phyloP scores from a whole-genome alignment of 805 yeast species.

The Metschnikowia drakensbergensis region DNA sequence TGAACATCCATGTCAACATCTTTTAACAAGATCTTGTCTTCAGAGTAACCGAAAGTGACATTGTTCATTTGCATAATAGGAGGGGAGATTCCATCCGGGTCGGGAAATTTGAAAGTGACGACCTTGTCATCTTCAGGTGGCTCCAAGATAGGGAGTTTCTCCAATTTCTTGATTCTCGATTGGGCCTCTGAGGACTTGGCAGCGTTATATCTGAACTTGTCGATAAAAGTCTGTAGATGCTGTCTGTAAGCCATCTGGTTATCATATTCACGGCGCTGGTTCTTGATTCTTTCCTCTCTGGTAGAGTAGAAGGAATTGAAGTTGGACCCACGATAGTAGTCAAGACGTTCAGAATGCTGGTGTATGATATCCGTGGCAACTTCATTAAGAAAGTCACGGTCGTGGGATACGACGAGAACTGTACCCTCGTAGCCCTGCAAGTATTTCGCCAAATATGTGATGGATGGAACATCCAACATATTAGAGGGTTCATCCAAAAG shows the following conservation, averaged over 20 bases:
- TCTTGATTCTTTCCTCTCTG: conserved; percentile 91
- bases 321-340: conserved; percentile 90
- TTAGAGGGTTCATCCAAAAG: conserved; percentile 97
- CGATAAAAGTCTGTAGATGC: conserved; percentile 92
- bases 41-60: conserved; percentile 81
- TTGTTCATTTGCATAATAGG: conserved; percentile 87
- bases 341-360: conserved; percentile 95
- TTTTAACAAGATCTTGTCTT: conserved; percentile 58
- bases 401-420: conserved; percentile 94
- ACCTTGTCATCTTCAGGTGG: conserved; percentile 91
- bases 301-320: conserved; percentile 92
- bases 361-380: conserved; percentile 98
- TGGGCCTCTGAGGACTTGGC: conserved; percentile 98
- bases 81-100: conserved; percentile 88
- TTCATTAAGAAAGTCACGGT: conserved; percentile 93
- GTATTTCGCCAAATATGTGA: conserved; percentile 87
- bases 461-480: conserved; percentile 99
- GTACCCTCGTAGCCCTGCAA: conserved; percentile 89
- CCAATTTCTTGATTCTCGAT: conserved; percentile 94
- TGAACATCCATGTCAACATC: conserved; percentile 88
- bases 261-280: conserved; percentile 91
- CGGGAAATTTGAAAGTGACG: conserved; percentile 87
- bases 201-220: conserved; percentile 95
- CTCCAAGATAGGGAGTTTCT: conserved; percentile 87
- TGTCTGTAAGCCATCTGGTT: conserved; percentile 94